These are phyloP conservation scores for Cyberlindnera bimundalis DNA, from an alignment of 805 yeast genomes.

Conservation along the genomic window DNA sequence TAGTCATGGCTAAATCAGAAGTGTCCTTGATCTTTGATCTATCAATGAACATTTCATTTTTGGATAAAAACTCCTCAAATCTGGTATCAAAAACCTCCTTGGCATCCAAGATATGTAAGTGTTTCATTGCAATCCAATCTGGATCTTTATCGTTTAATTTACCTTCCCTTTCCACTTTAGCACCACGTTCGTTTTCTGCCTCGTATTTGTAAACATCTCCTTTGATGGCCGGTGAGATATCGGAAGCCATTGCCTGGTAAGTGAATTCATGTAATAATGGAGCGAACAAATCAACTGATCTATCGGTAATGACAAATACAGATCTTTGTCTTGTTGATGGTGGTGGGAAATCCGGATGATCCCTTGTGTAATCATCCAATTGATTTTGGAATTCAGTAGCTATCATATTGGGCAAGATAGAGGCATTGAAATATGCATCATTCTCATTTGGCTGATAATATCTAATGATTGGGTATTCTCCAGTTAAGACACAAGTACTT, in stretches of 20 bases:
- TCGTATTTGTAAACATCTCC: constrained; percentile 48
- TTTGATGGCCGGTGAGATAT: constrained; percentile 45
- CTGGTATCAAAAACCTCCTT: constrained; percentile 56
- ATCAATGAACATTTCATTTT: constrained; percentile 75
- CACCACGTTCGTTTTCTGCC: constrained; percentile 52
- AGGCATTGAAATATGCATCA: constrained; percentile 49
- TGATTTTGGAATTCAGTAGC: constrained; percentile 69
- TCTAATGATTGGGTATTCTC: constrained; percentile 86
- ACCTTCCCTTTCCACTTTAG: constrained; percentile 40
- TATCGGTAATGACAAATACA: constrained; percentile 70
- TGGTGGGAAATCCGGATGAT: constrained; percentile 62
- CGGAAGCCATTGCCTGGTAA: constrained; percentile 91
- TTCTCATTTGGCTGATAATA: constrained; percentile 55
- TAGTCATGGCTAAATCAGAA: constrained; percentile 70
- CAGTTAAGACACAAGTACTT: constrained; percentile 70
- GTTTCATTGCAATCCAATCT: constrained; percentile 70
- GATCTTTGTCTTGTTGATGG: constrained; percentile 61
- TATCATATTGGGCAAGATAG: constrained; percentile 60
- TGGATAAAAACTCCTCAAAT: constrained; percentile 61
- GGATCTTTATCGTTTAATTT: constrained; percentile 59
- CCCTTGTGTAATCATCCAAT: constrained; percentile 73
- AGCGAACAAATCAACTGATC: constrained; percentile 78
- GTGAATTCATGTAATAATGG: constrained; percentile 87
- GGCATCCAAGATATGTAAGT: constrained; percentile 71
- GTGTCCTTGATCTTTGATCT: constrained; percentile 60